Evolutionary conservation across 495 filamentous ascomycete genomes (phyloP).

Genomic region (Xylaria telfairii): DNA sequence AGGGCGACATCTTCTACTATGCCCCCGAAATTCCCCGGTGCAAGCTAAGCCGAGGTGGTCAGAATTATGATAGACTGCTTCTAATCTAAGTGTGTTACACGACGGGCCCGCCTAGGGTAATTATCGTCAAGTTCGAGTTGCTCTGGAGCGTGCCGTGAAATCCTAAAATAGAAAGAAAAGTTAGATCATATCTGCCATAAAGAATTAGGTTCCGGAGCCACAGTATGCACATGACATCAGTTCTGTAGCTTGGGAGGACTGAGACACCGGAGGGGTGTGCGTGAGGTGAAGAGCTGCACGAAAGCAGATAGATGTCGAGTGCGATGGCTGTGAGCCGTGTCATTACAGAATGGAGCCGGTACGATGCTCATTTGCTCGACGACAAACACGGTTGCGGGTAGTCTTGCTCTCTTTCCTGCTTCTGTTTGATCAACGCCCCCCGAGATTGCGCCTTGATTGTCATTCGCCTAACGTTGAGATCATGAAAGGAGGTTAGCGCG

Average conservation of each 20-base stretch:
- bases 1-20: neutral
- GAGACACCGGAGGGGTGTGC: neutral
- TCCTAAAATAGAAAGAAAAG: slow-evolving; percentile 13
- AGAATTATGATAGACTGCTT: neutral
- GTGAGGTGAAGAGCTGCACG: slow-evolving; percentile 6
- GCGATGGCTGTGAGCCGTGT: slow-evolving; percentile 6
- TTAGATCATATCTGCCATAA: neutral
- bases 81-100: slow-evolving; percentile 14
- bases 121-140: neutral
- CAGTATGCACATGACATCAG: neutral
- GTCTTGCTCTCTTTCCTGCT: slow-evolving; percentile 21
- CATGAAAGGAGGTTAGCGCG: slow-evolving; percentile 2
- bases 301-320: neutral
- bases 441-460: slow-evolving; percentile 7
- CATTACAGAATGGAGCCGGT: neutral
- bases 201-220: neutral
- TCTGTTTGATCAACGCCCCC: slow-evolving; percentile 18
- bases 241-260: neutral
- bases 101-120: neutral
- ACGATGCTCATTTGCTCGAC: slow-evolving; percentile 14
- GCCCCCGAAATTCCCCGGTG: slow-evolving; percentile 1
- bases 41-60: neutral
- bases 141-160: neutral
- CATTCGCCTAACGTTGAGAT: slow-evolving; percentile 13
- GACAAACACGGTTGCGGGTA: slow-evolving; percentile 21